Evolutionary conservation across 192 early-diverging fungal genomes (phyloP).

Genomic region (Thamnidium elegans): DNA sequence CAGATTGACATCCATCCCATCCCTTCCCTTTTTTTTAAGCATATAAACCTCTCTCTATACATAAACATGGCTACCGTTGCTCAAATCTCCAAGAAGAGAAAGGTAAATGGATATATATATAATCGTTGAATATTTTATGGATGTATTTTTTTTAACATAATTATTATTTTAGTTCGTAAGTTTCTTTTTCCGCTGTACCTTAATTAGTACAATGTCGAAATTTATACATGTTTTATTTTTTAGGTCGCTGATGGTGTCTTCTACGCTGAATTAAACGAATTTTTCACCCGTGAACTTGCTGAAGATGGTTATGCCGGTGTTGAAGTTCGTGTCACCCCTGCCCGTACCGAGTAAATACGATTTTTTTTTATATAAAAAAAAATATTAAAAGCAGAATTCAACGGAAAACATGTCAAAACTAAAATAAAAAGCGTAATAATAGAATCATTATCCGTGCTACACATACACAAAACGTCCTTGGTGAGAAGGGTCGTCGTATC

Average conservation of each 20-base stretch:
- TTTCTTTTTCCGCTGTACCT: neutral
- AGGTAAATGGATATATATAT: constrained; percentile 12
- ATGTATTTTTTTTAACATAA: neutral
- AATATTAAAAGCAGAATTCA: neutral
- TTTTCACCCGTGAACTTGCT: constrained; percentile 95
- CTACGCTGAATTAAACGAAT: constrained; percentile 99
- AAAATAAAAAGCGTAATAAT: neutral
- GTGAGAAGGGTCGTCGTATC: constrained; percentile 98
- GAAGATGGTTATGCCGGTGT: constrained; percentile 99
- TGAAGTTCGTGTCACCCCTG: constrained; percentile 98
- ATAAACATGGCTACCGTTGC: constrained; percentile 16
- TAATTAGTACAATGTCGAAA: neutral
- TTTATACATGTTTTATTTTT: neutral
- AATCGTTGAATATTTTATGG: too few relatives aligned
- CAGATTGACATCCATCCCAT: neutral
- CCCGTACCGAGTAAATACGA: constrained; percentile 77
- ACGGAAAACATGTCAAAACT: neutral
- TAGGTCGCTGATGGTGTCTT: constrained; percentile 98
- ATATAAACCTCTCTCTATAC: constrained; percentile 9
- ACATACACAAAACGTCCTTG: constrained; percentile 96
- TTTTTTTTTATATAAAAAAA: too few relatives aligned
- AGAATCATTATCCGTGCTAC: constrained; percentile 98
- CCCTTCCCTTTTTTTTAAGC: constrained; percentile 14
- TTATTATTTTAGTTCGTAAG: neutral
- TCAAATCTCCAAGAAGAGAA: constrained; percentile 21